phyloP scores from a whole-genome alignment of 192 early-diverging fungal genomes.

The Podila minutissima region DNA sequence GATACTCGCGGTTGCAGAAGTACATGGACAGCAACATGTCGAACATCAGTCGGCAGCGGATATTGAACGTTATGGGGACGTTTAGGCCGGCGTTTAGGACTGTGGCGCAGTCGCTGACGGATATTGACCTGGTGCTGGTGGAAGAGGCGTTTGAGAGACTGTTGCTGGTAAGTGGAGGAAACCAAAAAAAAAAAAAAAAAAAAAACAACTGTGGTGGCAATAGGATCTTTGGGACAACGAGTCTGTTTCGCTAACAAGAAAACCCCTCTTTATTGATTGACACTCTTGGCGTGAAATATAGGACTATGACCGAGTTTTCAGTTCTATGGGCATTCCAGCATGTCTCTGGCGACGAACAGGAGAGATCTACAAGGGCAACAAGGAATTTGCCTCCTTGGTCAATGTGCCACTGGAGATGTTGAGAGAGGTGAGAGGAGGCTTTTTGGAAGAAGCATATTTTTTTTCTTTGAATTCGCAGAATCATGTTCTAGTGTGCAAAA shows the following conservation, averaged over 20 bases:
- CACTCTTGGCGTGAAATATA: constrained; percentile 9
- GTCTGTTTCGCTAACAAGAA: not conserved
- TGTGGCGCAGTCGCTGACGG: constrained; percentile 89
- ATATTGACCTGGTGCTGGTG: constrained; percentile 93
- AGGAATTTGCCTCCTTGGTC: constrained; percentile 92
- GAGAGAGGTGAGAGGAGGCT: constrained; percentile 48
- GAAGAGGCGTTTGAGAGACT: constrained; percentile 97
- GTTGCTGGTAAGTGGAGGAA: constrained; percentile 65
- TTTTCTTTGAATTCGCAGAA: not conserved
- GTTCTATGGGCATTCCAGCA: constrained; percentile 92
- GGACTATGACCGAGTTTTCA: constrained; percentile 97
- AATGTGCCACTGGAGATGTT: constrained; percentile 85
- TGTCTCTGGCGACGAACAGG: constrained; percentile 97
- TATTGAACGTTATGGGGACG: constrained; percentile 87
- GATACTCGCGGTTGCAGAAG: constrained; percentile 86
- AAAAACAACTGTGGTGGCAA: not conserved
- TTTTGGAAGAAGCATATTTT: not conserved
- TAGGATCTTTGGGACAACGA: not conserved
- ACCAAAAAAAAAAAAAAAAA: too few relatives aligned
- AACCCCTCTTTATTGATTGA: not conserved
- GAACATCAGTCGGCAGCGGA: constrained; percentile 74
- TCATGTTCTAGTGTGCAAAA: not conserved
- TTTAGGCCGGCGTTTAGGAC: constrained; percentile 90
- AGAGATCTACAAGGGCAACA: constrained; percentile 96
- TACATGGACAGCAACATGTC: constrained; percentile 93